Base-by-base conservation (phyloP, 2,329 filamentous ascomycete genomes). In the Nemania abortiva region DNA sequence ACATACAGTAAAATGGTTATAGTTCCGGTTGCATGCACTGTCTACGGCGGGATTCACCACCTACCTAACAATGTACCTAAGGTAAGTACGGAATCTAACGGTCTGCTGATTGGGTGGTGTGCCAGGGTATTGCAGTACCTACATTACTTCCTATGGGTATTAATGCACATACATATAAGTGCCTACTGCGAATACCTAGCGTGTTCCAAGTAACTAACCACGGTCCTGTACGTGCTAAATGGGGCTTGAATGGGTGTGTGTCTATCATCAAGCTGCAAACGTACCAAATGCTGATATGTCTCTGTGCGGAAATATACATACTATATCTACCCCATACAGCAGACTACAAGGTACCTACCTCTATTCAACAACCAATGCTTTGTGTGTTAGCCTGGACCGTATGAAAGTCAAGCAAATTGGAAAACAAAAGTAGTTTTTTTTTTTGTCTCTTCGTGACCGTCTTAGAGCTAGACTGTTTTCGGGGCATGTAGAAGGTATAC, bases 91-190 rank as follows among this genome's bases (percentile, higher is more conserved):
- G 34, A 65, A 37, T 20, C 29, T 29, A 45, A 37, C 42, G 54
- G 53, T 20, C 64, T 57, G 45, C 57, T 63, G 59, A 67, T 67
- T 67, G 65, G 65, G 65, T 42, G 50, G 49, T 37, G 37, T 56
- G 27, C 55, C 49, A 54, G 50, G 31, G 34, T 6, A n/a, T 63
- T 54, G 45, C 65, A 53, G 20, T 22, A 45, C 53, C 9, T 18
- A 20, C 15, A 24, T 37, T 37, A 31, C 18, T 20, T 31, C 20
- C 10, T 11, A 27, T 58, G 62, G 34, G 7, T 37, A 37, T 27
- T 5, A 2, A 37, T 37, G 6, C 7, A 37, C 5, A 37, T 37
- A 11, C 7, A 37, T 6, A 37, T 37, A 37, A 37, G 34, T 37
- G 7, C 34, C 34, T 37, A 6, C 34, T 37, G 11, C 34, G 49